Percentiles rank a stretch among this genome's conserved stretches.
These are phyloP conservation scores for Nakazawaea wickerhamii DNA, from an alignment of 805 yeast species.

Conservation along the genomic window DNA sequence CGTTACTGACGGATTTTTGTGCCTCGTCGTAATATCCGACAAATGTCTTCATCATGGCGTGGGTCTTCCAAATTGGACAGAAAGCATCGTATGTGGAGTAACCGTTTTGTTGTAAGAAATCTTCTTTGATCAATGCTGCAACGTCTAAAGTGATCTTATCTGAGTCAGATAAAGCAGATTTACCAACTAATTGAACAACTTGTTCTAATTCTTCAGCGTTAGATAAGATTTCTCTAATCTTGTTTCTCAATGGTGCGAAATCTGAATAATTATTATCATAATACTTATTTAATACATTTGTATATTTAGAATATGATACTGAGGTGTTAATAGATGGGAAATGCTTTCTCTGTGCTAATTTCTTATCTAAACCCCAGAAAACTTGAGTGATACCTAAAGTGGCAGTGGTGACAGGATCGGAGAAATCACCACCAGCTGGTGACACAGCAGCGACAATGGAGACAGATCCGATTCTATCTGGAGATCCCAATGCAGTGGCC, in stretches of 20 bases:
- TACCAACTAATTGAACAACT: constrained; percentile 98
- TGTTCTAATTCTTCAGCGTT: constrained; percentile 98
- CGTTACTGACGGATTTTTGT: constrained; percentile 90
- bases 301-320: constrained; percentile 95
- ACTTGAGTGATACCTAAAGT: constrained; percentile 99
- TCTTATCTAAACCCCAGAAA: constrained; percentile 99
- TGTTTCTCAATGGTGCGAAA: constrained; percentile 84
- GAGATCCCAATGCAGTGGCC: constrained; percentile 92
- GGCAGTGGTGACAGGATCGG: constrained; percentile 98
- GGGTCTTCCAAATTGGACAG: constrained; percentile 99
- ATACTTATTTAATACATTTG: constrained; percentile 77
- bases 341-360: constrained; percentile 98
- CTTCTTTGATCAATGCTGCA: constrained; percentile 87
- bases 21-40: constrained; percentile 93
- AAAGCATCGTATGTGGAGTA: constrained; percentile 96
- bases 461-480: constrained; percentile 94
- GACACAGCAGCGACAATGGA: constrained; percentile 99
- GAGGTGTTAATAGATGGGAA: constrained; percentile 98
- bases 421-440: constrained; percentile 99
- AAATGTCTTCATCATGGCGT: constrained; percentile 95
- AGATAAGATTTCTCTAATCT: constrained; percentile 88
- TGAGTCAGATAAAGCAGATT: constrained; percentile 92
- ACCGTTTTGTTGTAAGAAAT: constrained; percentile 98
- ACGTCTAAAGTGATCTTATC: constrained; percentile 97
- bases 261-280: constrained; percentile 86